phyloP scores from a whole-genome alignment of 129 eudicot species.

The Arctium lappa region DNA sequence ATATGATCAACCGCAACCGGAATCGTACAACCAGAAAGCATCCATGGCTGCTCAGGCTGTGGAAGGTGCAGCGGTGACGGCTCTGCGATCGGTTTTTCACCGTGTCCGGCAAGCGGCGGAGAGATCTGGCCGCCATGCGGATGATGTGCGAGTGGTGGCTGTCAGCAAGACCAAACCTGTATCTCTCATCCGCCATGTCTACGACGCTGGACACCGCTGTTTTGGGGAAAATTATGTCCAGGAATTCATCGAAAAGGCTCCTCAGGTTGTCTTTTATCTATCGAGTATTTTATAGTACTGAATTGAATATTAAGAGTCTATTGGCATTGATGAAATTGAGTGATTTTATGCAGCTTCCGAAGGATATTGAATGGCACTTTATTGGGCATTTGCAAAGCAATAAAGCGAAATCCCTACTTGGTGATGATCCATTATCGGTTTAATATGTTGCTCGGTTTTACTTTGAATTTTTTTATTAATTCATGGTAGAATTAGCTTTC shows the following conservation, averaged over 20 bases:
- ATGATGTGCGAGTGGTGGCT: slow-evolving; percentile 76
- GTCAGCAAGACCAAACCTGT: slow-evolving; percentile 84
- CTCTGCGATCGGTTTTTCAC: slow-evolving; percentile 70
- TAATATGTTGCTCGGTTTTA: too few species aligned
- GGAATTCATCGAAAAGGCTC: slow-evolving; percentile 83
- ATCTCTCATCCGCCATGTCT: slow-evolving; percentile 69
- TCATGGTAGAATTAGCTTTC: background rate
- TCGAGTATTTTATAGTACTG: background rate
- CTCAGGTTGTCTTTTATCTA: slow-evolving; percentile 46
- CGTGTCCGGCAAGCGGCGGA: slow-evolving; percentile 80
- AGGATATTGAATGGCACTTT: slow-evolving; percentile 91
- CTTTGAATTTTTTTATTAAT: too few species aligned
- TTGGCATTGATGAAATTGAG: slow-evolving; percentile 2
- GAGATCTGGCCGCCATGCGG: slow-evolving; percentile 61
- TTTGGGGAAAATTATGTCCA: slow-evolving; percentile 95
- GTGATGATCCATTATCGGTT: slow-evolving; percentile 27
- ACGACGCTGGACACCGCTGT: slow-evolving; percentile 87
- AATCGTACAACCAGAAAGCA: background rate
- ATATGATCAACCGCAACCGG: slow-evolving; percentile 7
- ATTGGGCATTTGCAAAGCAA: slow-evolving; percentile 97
- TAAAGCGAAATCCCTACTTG: slow-evolving; percentile 72
- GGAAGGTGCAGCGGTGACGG: slow-evolving; percentile 58
- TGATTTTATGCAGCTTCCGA: slow-evolving; percentile 64
- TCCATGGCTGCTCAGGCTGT: slow-evolving; percentile 62
- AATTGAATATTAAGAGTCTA: background rate